phyloP scores from a whole-genome alignment of 345 rosid genomes.

The Camelina hispida region DNA sequence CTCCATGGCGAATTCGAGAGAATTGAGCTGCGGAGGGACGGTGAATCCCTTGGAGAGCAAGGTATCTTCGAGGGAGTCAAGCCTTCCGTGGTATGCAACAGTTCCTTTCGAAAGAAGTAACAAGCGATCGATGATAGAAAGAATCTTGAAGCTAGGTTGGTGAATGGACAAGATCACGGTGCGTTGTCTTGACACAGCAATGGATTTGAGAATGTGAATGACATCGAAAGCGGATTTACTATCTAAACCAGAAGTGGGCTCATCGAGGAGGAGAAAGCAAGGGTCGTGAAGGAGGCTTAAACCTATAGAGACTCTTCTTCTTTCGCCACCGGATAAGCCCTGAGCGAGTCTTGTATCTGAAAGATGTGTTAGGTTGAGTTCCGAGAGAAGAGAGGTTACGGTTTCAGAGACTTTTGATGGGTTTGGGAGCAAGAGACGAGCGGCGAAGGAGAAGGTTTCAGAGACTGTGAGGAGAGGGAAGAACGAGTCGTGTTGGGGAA shows the following conservation, averaged over 20 bases:
- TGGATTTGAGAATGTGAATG: conserved; percentile 63
- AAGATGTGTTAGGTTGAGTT: conserved; percentile 67
- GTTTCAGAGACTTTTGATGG: conserved; percentile 37
- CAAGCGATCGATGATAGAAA: conserved; percentile 66
- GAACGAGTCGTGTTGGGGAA: conserved; percentile 85
- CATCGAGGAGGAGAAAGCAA: conserved; percentile 79
- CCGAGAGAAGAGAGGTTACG: conserved; percentile 63
- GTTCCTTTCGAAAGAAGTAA: conserved; percentile 74
- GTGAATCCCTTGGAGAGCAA: conserved; percentile 66
- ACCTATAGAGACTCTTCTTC: conserved; percentile 85
- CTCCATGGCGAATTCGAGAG: conserved; percentile 92
- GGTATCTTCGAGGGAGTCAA: conserved; percentile 59
- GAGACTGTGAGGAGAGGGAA: conserved; percentile 78
- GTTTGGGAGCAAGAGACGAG: conserved; percentile 63
- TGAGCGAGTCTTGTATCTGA: conserved; percentile 57
- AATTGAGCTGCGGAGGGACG: conserved; percentile 84
- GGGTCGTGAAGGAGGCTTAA: conserved; percentile 90
- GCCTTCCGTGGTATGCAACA: conserved; percentile 74
- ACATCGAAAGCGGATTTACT: conserved; percentile 86
- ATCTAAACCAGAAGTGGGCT: conserved; percentile 91
- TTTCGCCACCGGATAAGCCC: conserved; percentile 84
- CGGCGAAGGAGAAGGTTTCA: conserved; percentile 78
- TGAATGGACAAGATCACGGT: conserved; percentile 90
- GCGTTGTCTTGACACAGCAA: conserved; percentile 65
- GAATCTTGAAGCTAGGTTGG: conserved; percentile 93